A percentile compares a stretch with the other conserved stretches of the same genome.
phyloP scores from a whole-genome alignment of 164 flowering plant genomes.

The Amborella trichopoda region DNA sequence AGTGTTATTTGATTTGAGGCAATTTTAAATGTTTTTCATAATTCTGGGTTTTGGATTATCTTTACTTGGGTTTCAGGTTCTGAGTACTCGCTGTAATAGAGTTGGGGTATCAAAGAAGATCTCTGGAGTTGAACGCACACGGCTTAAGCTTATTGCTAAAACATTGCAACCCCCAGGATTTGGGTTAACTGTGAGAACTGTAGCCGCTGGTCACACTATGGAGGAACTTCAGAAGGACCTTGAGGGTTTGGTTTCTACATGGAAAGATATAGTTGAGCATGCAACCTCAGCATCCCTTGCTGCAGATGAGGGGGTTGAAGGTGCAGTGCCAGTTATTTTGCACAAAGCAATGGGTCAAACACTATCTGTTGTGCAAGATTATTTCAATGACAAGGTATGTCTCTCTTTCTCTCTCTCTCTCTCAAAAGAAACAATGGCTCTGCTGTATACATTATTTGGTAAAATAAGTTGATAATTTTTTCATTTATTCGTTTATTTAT shows the following conservation, averaged over 20 bases:
- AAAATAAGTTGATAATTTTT: not conserved
- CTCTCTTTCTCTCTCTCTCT: not conserved
- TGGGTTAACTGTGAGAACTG: constrained; percentile 91
- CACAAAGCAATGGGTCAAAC: constrained; percentile 95
- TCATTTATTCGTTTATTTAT: no score
- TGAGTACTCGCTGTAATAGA: constrained; percentile 49
- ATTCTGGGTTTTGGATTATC: no score
- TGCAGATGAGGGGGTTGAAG: constrained; percentile 90
- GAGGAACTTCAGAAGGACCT: constrained; percentile 87
- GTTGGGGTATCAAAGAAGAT: constrained; percentile 86
- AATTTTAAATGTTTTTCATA: no score
- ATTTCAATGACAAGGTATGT: constrained; percentile 71
- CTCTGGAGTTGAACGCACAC: constrained; percentile 74
- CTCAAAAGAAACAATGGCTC: no score
- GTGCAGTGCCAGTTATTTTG: constrained; percentile 72
- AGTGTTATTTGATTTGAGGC: no score
- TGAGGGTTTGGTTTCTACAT: constrained; percentile 72
- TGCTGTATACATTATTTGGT: no score
- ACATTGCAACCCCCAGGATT: constrained; percentile 85
- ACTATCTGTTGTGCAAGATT: constrained; percentile 87
- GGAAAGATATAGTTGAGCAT: constrained; percentile 78
- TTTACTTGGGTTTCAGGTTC: constrained; percentile 32
- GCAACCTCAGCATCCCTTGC: constrained; percentile 93
- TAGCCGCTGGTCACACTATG: constrained; percentile 81
- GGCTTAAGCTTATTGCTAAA: constrained; percentile 80